Evolutionary conservation across 2,329 filamentous ascomycete species (phyloP).

Genomic region (Nothomitra cinnamomea): DNA sequence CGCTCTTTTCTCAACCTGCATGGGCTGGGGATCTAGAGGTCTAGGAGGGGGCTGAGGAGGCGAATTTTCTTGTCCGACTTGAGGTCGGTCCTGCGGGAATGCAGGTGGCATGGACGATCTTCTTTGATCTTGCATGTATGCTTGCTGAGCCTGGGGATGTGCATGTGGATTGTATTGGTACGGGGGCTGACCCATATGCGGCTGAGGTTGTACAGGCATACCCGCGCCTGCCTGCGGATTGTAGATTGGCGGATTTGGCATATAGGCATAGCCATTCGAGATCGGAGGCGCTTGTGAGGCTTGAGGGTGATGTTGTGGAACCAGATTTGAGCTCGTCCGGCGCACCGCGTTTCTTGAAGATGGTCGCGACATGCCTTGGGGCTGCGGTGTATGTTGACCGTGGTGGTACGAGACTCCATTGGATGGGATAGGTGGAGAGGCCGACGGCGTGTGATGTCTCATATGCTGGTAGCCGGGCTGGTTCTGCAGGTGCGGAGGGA

Average conservation of each 20-base stretch:
- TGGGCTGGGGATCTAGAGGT: constrained; percentile 34
- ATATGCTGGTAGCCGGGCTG: constrained; percentile 60
- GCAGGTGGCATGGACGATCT: constrained; percentile 56
- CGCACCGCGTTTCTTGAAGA: constrained; percentile 66
- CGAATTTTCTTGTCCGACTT: constrained; percentile 33
- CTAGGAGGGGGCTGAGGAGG: constrained; percentile 40
- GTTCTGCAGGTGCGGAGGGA: constrained; percentile 28
- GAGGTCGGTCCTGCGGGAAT: constrained; percentile 41
- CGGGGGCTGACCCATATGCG: constrained; percentile 19
- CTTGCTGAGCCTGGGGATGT: constrained; percentile 40
- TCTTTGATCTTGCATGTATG: constrained; percentile 61
- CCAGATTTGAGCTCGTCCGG: constrained; percentile 57
- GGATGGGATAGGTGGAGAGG: constrained; percentile 63
- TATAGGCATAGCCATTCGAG: constrained; percentile 59
- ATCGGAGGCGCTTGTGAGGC: constrained; percentile 37
- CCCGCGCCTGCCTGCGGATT: constrained; percentile 42
- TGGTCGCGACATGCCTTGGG: constrained; percentile 56
- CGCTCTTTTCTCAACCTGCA: constrained; percentile 7
- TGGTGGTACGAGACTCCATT: constrained; percentile 57
- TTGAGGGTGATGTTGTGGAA: constrained; percentile 43
- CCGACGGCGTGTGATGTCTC: constrained; percentile 65
- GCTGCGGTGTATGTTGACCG: constrained; percentile 69
- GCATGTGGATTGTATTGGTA: constrained; percentile 21
- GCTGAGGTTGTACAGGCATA: constrained; percentile 25
- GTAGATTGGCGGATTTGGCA: constrained; percentile 75